These are phyloP conservation scores for Aspergillus luchuensis DNA, from an alignment of 2,329 filamentous ascomycete species.

Conservation along the genomic window DNA sequence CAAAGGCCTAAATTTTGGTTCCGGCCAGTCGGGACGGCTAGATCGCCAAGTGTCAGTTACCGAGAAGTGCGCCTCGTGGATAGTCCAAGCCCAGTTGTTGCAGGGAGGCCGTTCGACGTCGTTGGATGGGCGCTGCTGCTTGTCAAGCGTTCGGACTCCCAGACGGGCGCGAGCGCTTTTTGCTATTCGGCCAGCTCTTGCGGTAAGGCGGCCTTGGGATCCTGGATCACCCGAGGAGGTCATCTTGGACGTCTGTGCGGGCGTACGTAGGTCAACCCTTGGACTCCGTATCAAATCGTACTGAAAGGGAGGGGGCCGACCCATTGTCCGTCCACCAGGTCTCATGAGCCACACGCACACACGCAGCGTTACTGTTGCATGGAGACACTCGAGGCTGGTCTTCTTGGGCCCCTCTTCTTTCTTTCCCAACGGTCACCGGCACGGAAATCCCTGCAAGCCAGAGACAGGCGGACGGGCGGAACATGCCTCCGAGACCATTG, in stretches of 20 bases:
- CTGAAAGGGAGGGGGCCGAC: background rate
- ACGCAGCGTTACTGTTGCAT: background rate
- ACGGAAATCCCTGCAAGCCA: background rate
- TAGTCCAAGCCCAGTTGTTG: background rate
- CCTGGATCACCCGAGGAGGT: conserved; percentile 1
- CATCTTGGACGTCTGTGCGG: conserved; percentile 2
- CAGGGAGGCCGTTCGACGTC: background rate
- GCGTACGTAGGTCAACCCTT: background rate
- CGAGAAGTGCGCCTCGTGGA: background rate
- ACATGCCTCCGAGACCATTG: background rate
- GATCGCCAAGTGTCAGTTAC: conserved; percentile 7
- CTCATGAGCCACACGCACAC: background rate
- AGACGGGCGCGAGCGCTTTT: background rate
- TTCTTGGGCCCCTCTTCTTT: background rate
- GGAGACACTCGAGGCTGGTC: background rate
- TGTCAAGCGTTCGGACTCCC: background rate
- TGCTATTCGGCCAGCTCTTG: conserved; percentile 1
- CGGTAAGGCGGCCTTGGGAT: background rate
- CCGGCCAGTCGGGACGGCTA: conserved; percentile 12
- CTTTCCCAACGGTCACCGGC: background rate
- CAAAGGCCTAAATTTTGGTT: conserved; percentile 10
- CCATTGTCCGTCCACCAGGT: background rate
- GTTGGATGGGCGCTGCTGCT: no score
- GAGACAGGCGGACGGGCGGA: background rate
- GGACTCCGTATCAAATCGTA: background rate